Conservation (phyloP, 2,329 filamentous ascomycete species). For the Atkinsonella hypoxylon region DNA sequence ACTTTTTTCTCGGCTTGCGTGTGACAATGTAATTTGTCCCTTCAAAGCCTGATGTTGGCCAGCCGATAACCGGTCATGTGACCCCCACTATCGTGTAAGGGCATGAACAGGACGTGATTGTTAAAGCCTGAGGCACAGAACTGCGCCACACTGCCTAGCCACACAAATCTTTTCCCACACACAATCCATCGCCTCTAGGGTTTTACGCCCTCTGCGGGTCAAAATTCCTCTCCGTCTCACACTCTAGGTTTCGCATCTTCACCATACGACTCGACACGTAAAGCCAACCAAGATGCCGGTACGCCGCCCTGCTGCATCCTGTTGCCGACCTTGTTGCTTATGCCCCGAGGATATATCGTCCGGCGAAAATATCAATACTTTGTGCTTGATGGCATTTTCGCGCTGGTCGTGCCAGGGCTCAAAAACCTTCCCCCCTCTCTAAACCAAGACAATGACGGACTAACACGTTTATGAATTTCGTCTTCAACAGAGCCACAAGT, state of each 20-base stretch:
- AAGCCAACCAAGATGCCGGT: conserved; percentile 30
- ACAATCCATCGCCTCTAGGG: conserved; percentile 15
- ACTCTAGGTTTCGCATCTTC: conserved; percentile 21
- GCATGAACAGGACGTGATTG: neutral
- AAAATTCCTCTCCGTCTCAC: conserved; percentile 22
- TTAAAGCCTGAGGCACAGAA: neutral
- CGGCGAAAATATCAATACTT: neutral
- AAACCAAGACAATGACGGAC: neutral
- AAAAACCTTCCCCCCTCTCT: neutral
- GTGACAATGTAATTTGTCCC: neutral
- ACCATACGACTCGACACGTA: conserved; percentile 26
- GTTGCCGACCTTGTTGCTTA: conserved; percentile 3
- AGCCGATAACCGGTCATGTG: neutral
- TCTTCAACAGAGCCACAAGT: conserved; percentile 79
- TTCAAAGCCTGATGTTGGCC: neutral
- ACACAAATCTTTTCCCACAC: neutral
- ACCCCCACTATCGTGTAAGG: neutral
- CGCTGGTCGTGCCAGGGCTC: neutral
- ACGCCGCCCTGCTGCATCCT: conserved; percentile 14
- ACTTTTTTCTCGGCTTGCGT: too few relatives aligned
- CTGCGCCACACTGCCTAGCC: neutral
- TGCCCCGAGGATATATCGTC: neutral
- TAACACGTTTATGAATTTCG: neutral
- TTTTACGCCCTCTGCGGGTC: conserved; percentile 25
- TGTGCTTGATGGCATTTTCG: neutral